Base-by-base conservation (phyloP, 2,329 filamentous ascomycete species). In the Monilinia vaccinii-corymbosi region DNA sequence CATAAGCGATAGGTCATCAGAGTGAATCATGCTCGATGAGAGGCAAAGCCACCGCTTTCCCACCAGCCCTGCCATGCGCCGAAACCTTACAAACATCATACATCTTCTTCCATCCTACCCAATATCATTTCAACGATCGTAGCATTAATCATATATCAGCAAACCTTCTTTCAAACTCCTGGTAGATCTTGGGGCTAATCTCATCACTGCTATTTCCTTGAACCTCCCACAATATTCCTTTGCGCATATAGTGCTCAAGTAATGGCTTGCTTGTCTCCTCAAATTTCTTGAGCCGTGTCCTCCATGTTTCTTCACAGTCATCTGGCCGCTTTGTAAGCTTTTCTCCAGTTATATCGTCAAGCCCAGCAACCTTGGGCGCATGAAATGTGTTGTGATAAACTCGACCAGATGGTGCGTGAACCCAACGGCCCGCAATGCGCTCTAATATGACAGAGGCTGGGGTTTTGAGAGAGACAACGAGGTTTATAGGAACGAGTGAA, bases 361-460 rank as follows among this genome's bases (percentile, higher is more conserved):
- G 83, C 31, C 94, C 93, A 0, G 84, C 75, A 1, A 92, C 84
- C 66, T 86, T 87, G 0, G 94, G 94, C 9, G 88, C 81, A 71
- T 97, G 91, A 78, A 96, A 99, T 0, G 86, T 86, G 2, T 91
- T 95, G 73, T 99, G 99, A 79, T 99, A 99, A 18, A 97, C 88
- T 32, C 94, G 82, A 1, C 94, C 94, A 0, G 91, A 96, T 0
- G 91, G 85, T 69, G 89, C 88, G 74, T 99, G 94, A 45, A 97
- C 87, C 92, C 92, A 97, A 60, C 94, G 87, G 56, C 91, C 91
- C 47, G 89, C 85, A 67, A 99, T 97, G 59, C 94, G 88, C 67
- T 91, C 85, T 65, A 97, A 81, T 62, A 99, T 91, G 62, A 97
- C 89, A 10, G 87, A 83, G 38, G 89, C 83, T 0, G 94, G 94